A percentile compares a stretch with the other conserved stretches of the same genome.
These are phyloP conservation scores for Xylariomycetidae sp. DNA, from an alignment of 2,329 filamentous ascomycete species.

Conservation along the genomic window DNA sequence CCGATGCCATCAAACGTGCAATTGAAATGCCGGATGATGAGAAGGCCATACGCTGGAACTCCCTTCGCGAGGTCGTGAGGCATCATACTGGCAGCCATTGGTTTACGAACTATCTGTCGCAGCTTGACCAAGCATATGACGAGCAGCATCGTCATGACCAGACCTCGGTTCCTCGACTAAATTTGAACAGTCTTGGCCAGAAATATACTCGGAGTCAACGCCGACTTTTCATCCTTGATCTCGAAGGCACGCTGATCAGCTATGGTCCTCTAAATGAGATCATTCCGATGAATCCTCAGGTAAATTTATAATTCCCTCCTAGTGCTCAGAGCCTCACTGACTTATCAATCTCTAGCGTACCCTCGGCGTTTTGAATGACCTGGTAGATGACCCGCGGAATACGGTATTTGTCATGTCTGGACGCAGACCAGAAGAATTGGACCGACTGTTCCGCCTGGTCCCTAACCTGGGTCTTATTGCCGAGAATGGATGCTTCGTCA, in stretches of 20 bases:
- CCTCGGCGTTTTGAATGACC: slow-evolving; percentile 74
- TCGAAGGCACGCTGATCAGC: slow-evolving; percentile 86
- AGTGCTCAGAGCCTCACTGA: background rate
- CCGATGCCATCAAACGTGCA: slow-evolving; percentile 77
- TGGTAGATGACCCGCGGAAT: slow-evolving; percentile 76
- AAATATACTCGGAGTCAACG: slow-evolving; percentile 63
- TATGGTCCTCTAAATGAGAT: slow-evolving; percentile 83
- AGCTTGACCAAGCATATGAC: slow-evolving; percentile 71
- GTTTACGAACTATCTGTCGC: slow-evolving; percentile 70
- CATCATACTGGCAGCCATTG: slow-evolving; percentile 82
- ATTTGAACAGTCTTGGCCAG: slow-evolving; percentile 57
- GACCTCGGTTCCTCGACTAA: slow-evolving; percentile 80
- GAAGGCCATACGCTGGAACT: slow-evolving; percentile 68
- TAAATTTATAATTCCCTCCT: slow-evolving; percentile 20
- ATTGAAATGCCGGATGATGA: slow-evolving; percentile 76
- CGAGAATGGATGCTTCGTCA: slow-evolving; percentile 90
- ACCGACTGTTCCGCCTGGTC: slow-evolving; percentile 78
- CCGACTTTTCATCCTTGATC: slow-evolving; percentile 85
- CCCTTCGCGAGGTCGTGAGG: slow-evolving; percentile 68
- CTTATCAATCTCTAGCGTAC: slow-evolving; percentile 54
- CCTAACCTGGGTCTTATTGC: slow-evolving; percentile 84
- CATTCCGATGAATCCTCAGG: slow-evolving; percentile 75
- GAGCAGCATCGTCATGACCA: slow-evolving; percentile 83
- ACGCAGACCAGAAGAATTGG: slow-evolving; percentile 80
- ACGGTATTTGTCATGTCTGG: slow-evolving; percentile 93